Evolutionary conservation across 768 basidiomycete genomes (phyloP).

Genomic region (Phylloporus sp.): DNA sequence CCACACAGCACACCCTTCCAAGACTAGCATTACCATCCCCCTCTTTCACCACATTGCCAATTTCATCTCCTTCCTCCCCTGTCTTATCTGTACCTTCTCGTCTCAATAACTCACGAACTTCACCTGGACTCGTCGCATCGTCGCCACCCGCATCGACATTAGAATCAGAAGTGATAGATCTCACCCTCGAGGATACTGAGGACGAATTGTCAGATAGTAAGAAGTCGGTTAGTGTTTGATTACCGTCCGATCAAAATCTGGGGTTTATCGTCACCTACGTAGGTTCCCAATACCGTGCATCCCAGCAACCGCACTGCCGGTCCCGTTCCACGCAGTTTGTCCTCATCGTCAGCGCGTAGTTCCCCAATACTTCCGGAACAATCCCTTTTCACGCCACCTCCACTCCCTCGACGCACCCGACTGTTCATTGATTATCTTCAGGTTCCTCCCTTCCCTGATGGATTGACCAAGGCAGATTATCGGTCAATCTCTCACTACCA

Average conservation of each 20-base stretch:
- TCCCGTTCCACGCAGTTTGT: constrained; percentile 6
- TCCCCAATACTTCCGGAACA: constrained; percentile 9
- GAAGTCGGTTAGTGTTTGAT: constrained; percentile 17
- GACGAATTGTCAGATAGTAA: constrained; percentile 11
- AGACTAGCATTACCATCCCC: not conserved
- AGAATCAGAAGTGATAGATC: constrained; percentile 18
- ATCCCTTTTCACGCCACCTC: constrained; percentile 31
- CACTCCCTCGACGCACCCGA: constrained; percentile 9
- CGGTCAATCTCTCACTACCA: not conserved
- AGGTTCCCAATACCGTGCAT: not conserved
- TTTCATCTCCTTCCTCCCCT: constrained; percentile 3
- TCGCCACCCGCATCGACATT: not conserved
- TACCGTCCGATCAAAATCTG: constrained; percentile 1
- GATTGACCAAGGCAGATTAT: constrained; percentile 20
- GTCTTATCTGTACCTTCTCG: constrained; percentile 6
- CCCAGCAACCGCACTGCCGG: not conserved
- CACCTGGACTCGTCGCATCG: not conserved
- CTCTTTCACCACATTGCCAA: not conserved
- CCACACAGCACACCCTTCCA: constrained; percentile 6
- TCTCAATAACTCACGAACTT: constrained; percentile 2
- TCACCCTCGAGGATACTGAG: constrained; percentile 22
- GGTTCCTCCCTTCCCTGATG: constrained; percentile 22
- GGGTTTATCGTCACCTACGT: not conserved
- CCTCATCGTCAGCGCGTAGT: not conserved
- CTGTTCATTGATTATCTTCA: constrained; percentile 15